phyloP scores from a whole-genome alignment of 148 eudicot genomes.

The Rhododendron ovatum region DNA sequence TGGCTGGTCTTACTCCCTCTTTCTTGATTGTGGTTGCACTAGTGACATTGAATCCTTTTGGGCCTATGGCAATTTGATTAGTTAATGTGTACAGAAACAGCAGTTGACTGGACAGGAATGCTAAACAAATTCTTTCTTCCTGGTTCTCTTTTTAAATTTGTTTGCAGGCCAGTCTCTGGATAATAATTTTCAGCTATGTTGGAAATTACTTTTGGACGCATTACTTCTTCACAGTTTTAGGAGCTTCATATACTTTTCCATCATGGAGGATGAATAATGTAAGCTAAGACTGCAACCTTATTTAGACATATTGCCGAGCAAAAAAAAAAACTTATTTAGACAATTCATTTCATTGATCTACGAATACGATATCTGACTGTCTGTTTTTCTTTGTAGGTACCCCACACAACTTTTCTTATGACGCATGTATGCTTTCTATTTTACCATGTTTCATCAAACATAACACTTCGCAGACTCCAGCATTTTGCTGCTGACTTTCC shows the following conservation, averaged over 20 bases:
- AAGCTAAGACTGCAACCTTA: slow-evolving; percentile 24
- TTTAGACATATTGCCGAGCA: no score
- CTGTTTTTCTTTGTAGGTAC: slow-evolving; percentile 56
- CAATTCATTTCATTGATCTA: neutral
- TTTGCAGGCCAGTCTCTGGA: slow-evolving; percentile 94
- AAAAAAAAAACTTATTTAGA: neutral
- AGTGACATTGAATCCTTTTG: neutral
- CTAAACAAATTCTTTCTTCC: neutral
- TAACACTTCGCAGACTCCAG: slow-evolving; percentile 86
- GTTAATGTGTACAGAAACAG: neutral
- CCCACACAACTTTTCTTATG: slow-evolving; percentile 89
- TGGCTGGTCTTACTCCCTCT: slow-evolving; percentile 3
- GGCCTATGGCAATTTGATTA: neutral
- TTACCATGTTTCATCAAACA: slow-evolving; percentile 85
- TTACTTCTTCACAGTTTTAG: slow-evolving; percentile 91
- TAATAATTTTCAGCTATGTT: slow-evolving; percentile 79
- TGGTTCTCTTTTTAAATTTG: slow-evolving; percentile 14
- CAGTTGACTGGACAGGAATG: neutral
- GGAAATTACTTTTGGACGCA: slow-evolving; percentile 99
- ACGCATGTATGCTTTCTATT: slow-evolving; percentile 88
- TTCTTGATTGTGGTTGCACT: neutral
- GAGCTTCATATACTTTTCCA: slow-evolving; percentile 98
- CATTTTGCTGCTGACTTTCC: slow-evolving; percentile 66
- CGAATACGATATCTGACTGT: neutral
- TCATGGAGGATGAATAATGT: slow-evolving; percentile 98